Base-by-base conservation (phyloP, 208 protist species). In the Sergeia podlipaevii region DNA sequence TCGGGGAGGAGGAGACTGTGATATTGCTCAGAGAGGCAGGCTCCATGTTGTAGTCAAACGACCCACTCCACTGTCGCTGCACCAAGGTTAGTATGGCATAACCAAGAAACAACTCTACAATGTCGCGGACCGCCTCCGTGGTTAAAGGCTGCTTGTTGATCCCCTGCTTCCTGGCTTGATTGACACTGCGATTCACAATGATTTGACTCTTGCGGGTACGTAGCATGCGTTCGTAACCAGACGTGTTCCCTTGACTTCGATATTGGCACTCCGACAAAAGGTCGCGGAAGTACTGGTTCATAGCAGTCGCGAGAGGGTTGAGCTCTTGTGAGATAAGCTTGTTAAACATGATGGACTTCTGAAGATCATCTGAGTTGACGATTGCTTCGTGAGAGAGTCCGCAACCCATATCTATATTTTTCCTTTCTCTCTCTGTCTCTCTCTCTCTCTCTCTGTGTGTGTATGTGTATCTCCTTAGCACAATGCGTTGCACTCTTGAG, bases 191-290 rank as follows among this genome's bases (percentile, higher is more conserved):
- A n/a, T 61, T 60, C 7, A 68, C 45, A 13, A 50, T 34, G 1
- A 64, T 41, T 18, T 59, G 38, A 2, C 24, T 43, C 17, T 52
- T 51, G 23, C 61, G 43, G 20, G 54, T 69, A 27, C 8, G 24
- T 33, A 64, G 44, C 17, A 68, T 47, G 7, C 55, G 17, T 28
- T 69, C 43, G 38, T 60, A 74, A 4, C 43, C 37, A 17, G 27
- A 34, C 54, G 49, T 53, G 28, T 66, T 64, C 21, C 50, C 53
- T 15, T 61, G 51, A 20, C 52, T 42, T 15, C 50, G 63, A 48
- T 72, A 72, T 18, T 61, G 46, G 32, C 52, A 61, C 39, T 72
- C 59, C 1, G 52, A 65, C 0, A 45, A 37, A 3, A 66, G 46
- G 4, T 41, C 57, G 24, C 58, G 42, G 18, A 66, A 62, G 47